Percentiles rank a stretch among this genome's conserved stretches.
phyloP scores from a whole-genome alignment of 2,329 filamentous ascomycete species.

The Endocalyx cinctus region DNA sequence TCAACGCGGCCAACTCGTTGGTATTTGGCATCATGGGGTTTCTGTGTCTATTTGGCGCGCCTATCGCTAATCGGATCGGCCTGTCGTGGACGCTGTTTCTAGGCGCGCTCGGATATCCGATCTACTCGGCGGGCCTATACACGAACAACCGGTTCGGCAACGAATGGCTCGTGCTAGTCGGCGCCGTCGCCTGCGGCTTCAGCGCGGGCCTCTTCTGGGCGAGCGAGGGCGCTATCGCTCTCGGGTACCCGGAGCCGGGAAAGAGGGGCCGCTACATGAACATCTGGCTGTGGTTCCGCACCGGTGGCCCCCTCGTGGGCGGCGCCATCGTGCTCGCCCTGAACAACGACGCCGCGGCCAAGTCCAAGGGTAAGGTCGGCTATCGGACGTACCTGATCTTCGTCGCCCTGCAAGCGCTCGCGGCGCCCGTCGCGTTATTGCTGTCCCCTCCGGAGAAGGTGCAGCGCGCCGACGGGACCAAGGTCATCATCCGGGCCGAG shows the following conservation, averaged over 20 bases:
- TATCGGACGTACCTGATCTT: slow-evolving; percentile 67
- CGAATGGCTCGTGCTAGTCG: slow-evolving; percentile 64
- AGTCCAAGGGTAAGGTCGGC: slow-evolving; percentile 51
- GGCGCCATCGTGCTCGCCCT: slow-evolving; percentile 68
- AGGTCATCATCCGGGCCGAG: slow-evolving; percentile 59
- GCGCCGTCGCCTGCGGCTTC: slow-evolving; percentile 64
- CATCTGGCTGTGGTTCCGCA: slow-evolving; percentile 61
- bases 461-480: slow-evolving; percentile 60
- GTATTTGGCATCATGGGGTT: slow-evolving; percentile 32
- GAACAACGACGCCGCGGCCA: slow-evolving; percentile 51
- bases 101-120: slow-evolving; percentile 28
- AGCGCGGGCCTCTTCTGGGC: slow-evolving; percentile 73
- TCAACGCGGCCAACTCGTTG: slow-evolving; percentile 32
- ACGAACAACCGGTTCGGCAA: slow-evolving; percentile 43
- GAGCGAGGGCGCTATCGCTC: slow-evolving; percentile 67
- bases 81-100: slow-evolving; percentile 28
- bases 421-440: slow-evolving; percentile 58
- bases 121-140: slow-evolving; percentile 34
- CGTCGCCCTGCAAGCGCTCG: slow-evolving; percentile 63
- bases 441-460: slow-evolving; percentile 59
- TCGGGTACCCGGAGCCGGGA: slow-evolving; percentile 67
- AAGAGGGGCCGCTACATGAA: slow-evolving; percentile 63
- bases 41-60: slow-evolving; percentile 28
- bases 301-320: slow-evolving; percentile 56
- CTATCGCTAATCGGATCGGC: slow-evolving; percentile 29